Base-by-base conservation (phyloP, 1,284 basidiomycete species). In the Peniophora sp. region DNA sequence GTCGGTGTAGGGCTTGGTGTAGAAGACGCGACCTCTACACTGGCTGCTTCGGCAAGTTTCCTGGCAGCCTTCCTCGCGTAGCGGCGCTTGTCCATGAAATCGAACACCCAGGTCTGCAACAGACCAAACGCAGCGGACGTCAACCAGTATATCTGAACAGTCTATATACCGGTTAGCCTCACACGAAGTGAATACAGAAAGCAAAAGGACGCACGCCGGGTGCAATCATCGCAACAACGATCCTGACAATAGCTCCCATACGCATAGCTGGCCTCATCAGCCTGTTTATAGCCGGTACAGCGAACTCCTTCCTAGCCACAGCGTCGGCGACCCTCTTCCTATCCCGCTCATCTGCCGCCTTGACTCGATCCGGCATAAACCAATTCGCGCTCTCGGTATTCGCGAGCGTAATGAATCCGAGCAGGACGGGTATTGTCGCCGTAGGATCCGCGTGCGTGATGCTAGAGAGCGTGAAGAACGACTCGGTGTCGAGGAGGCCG, bases 91-190 rank as follows among this genome's bases (percentile, higher is more conserved):
- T 81, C 77, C 69, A 73, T 74, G 67, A 74, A 85, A 50, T 89
- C 83, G 53, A 94, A 73, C n/a, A 77, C 57, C 75, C 84, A 85
- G 6, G 88, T 87, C 63, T 94, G 90, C 16, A 85, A 54, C 20
- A 95, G 69, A 35, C 91, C 91, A 62, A 89, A 89, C 17, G 79
- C 65, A 22, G 91, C 86, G 6, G 90, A 93, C 3, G 89, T 83
- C 2, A 88, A 72, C 92, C 92, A 95, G 63, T 92, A 94, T 17
- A 93, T 59, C 45, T 85, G 73, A 17, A 95, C 74, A 47, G 85
- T 80, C 89, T 93, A 58, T 3, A 35, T 32, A 53, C 51, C 53
- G 49, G 58, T 50, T 2, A 53, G 22, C 45, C 23, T 16, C 39
- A 22, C 19, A 52, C 6, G 35, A 19, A 16, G 45, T 45, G 43